These are phyloP conservation scores for Aspergillus leporis DNA, from an alignment of 495 filamentous ascomycete species.

Conservation along the genomic window DNA sequence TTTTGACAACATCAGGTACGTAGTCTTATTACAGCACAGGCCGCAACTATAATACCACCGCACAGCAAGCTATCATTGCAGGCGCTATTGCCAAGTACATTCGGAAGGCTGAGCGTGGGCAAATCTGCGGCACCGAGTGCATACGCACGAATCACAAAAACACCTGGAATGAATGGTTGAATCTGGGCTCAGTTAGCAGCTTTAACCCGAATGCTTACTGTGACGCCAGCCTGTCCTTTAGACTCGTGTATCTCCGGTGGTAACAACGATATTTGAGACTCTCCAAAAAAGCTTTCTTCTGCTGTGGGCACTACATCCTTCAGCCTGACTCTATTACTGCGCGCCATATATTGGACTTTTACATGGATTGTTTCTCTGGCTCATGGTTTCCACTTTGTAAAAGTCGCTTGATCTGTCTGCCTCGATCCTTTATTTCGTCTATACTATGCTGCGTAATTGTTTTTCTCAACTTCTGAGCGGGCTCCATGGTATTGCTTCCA, in stretches of 20 bases:
- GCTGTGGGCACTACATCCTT: no score
- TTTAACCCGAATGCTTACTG: conserved; percentile 5
- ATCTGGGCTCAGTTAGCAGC: not conserved
- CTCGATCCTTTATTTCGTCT: no score
- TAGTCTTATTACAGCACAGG: conserved; percentile 1
- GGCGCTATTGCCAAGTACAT: conserved; percentile 11
- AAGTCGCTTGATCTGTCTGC: no score
- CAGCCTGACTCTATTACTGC: no score
- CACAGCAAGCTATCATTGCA: conserved; percentile 7
- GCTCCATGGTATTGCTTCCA: no score
- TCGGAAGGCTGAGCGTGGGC: conserved; percentile 2
- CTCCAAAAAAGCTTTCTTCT: no score
- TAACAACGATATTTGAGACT: conserved; percentile 6
- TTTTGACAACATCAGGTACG: conserved; percentile 1
- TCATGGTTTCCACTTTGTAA: no score
- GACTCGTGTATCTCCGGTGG: conserved; percentile 7
- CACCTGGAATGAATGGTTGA: conserved; percentile 4
- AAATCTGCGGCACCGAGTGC: conserved; percentile 7
- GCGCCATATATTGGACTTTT: no score
- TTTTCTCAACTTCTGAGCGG: no score
- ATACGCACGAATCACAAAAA: not conserved
- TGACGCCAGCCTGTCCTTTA: not conserved
- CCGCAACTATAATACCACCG: conserved; percentile 12
- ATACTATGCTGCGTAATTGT: no score
- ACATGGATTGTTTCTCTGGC: no score